A percentile compares a stretch with the other conserved stretches of the same genome.
Evolutionary conservation across 75 land plant genomes (phyloP).

Genomic region (Chamaecyparis obtusa): DNA sequence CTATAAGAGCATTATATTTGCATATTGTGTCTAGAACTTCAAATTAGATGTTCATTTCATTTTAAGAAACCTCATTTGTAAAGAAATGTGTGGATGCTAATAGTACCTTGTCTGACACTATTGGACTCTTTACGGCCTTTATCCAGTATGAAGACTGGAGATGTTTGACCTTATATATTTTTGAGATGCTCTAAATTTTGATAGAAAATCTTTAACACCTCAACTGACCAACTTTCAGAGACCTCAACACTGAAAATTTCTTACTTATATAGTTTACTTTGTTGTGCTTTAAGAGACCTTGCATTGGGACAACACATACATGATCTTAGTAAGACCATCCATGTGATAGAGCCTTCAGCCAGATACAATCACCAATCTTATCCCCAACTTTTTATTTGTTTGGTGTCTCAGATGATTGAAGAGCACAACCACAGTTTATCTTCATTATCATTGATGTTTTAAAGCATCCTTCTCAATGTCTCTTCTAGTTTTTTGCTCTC

Average conservation of each 20-base stretch:
- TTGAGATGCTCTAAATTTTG: not conserved
- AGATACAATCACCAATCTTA: not conserved
- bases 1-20: not conserved
- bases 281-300: not conserved
- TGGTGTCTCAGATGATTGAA: not conserved
- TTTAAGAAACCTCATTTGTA: not conserved
- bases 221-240: not conserved
- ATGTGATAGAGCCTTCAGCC: not conserved
- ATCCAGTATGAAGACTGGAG: not conserved
- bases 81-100: not conserved
- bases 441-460: not conserved
- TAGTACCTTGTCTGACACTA: not conserved
- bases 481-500: not conserved
- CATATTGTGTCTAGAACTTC: not conserved
- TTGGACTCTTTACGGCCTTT: too few species aligned
- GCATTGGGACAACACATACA: not conserved
- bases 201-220: not conserved
- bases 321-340: not conserved
- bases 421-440: not conserved
- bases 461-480: not conserved
- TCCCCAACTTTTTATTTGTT: not conserved
- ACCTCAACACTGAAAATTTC: not conserved
- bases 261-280: not conserved
- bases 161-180: not conserved
- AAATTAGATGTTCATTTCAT: not conserved